Conservation (phyloP, 352 stramenopile species). For the Globisporangium acanthophoron region DNA sequence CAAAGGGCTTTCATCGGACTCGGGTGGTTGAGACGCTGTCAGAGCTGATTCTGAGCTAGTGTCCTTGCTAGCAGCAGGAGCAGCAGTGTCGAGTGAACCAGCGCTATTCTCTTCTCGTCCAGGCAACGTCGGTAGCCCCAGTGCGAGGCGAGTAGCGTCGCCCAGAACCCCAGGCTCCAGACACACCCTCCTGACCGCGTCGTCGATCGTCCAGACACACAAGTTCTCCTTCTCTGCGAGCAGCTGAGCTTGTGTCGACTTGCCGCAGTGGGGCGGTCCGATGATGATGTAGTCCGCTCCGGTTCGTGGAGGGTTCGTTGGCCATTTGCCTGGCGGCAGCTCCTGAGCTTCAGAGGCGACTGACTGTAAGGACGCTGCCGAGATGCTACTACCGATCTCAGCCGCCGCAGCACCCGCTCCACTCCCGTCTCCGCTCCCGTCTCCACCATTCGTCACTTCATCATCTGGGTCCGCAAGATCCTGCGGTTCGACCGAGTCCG, state of each 20-base stretch:
- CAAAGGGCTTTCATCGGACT: conserved; percentile 9
- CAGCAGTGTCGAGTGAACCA: background rate
- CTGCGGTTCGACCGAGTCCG: background rate
- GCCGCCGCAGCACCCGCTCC: background rate
- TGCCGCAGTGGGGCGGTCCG: conserved; percentile 70
- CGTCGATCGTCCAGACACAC: conserved; percentile 65
- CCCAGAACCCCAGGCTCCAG: conserved; percentile 34
- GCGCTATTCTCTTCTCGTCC: background rate
- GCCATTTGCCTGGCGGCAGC: background rate
- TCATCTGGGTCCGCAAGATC: background rate
- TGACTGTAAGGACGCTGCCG: background rate
- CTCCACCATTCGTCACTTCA: background rate
- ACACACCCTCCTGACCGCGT: conserved; percentile 45
- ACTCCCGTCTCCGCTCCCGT: background rate
- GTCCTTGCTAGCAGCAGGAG: background rate
- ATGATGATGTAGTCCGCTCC: conserved; percentile 80
- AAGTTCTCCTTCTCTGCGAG: conserved; percentile 74
- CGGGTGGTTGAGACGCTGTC: conserved; percentile 18
- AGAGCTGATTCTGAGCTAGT: conserved; percentile 6
- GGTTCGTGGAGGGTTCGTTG: conserved; percentile 16
- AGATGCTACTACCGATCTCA: background rate
- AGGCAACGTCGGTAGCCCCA: conserved; percentile 17
- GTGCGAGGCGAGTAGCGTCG: conserved; percentile 21
- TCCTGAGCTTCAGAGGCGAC: background rate
- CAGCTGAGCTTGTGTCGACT: conserved; percentile 69